Evolutionary conservation across 2,329 filamentous ascomycete species (phyloP), one percentile per base, ranked within the genome.

Genomic region (Colletotrichum lentis): DNA sequence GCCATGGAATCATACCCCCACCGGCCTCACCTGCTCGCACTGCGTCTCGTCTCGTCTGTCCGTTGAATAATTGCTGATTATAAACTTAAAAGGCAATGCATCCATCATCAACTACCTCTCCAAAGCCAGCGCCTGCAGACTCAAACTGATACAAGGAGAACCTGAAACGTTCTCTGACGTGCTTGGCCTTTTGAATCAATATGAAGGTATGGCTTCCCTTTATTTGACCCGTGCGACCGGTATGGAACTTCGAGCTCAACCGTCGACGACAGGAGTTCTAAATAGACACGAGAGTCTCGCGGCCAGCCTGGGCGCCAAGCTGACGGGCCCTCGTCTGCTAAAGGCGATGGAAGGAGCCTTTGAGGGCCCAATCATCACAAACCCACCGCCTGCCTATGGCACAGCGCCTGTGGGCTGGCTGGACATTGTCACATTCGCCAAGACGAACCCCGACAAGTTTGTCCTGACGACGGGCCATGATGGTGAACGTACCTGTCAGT

Each of bases 271-370:
- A 85, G 93, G 90, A 71, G 92, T 96, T 18, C 83, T 97, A 60
- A 91, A 92, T 74, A 88, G 92, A 63, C 92, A 95, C 77, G 93
- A 97, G 80, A 95, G 91, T 77, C 88, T 97, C 73, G 94, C 93
- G 54, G 90, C 91, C 66, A 95, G 93, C 74, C 84, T 97, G 31
- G 93, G 93, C 73, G 93, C 92, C 63, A 91, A 93, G 72, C 90
- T 94, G 20, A 87, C 94, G 1, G 93, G 91, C 0, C 92, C 93
- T 27, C 92, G 94, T 59, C 81, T 97, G 70, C 88, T 97, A 73
- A 94, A 94, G 79, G 90, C 92, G 49, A 93, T 97, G 76, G 93
- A 97, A 77, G 87, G 91, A 61, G 85, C 95, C 64, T 97, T 97
- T 74, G 93, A 96, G 71, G 91, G 91, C 0, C 89, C 91, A 24